Conservation (phyloP, 192 early-diverging fungal species). For the Dimargaris xerosporica region DNA sequence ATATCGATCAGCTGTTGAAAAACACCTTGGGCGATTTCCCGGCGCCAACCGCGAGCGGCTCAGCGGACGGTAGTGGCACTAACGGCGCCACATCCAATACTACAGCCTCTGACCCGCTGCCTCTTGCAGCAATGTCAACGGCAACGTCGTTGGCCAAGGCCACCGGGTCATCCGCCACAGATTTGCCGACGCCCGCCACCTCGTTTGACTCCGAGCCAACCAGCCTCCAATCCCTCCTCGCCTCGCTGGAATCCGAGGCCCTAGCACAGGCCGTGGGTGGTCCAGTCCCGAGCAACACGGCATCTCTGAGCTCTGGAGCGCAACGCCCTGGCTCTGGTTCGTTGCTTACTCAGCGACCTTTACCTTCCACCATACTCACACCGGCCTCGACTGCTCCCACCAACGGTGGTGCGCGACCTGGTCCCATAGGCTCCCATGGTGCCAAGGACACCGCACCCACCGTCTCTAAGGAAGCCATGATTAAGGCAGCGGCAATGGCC, state of each 20-base stretch:
- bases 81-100: not conserved
- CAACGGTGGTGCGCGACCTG: not conserved
- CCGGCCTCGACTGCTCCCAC: not conserved
- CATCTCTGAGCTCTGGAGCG: not conserved
- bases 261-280: not conserved
- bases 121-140: not conserved
- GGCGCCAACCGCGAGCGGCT: not conserved
- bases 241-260: not conserved
- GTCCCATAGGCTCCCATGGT: not conserved
- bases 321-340: not conserved
- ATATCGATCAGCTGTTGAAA: constrained; percentile 9
- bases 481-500: not conserved
- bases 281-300: not conserved
- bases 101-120: not conserved
- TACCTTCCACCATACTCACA: not conserved
- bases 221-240: not conserved
- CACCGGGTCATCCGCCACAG: not conserved
- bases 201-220: not conserved
- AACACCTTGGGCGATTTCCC: constrained; percentile 7
- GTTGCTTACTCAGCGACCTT: not conserved
- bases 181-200: not conserved
- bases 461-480: not conserved
- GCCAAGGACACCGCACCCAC: not conserved
- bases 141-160: not conserved
- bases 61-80: not conserved